A percentile compares a stretch with the other conserved stretches of the same genome.
Evolutionary conservation across 139 green algal species (phyloP).

Genomic region (Gonium pectorale): DNA sequence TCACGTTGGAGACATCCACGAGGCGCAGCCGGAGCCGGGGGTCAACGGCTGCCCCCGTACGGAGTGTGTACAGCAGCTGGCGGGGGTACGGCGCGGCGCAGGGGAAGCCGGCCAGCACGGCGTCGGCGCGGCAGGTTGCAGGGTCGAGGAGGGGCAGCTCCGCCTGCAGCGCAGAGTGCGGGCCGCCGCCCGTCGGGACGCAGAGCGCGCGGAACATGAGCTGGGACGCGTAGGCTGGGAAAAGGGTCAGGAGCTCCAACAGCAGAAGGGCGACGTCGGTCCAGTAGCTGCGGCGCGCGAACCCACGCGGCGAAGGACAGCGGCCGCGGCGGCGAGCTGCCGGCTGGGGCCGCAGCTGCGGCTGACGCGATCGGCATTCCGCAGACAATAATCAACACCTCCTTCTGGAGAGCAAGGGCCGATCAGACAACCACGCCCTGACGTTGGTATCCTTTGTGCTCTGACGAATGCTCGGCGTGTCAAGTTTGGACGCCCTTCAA

Average conservation of each 20-base stretch:
- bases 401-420: too few relatives aligned
- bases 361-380: too few relatives aligned
- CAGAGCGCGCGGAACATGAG: neutral
- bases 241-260: neutral
- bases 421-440: too few relatives aligned
- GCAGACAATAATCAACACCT: too few relatives aligned
- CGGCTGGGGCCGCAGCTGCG: too few relatives aligned
- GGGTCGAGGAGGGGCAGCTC: neutral
- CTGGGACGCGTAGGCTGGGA: neutral
- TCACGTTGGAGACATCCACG: neutral
- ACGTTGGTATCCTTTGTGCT: too few relatives aligned
- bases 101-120: neutral
- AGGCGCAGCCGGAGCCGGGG: neutral
- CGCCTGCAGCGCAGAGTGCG: neutral
- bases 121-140: neutral
- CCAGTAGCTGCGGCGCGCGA: neutral
- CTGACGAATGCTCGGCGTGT: too few relatives aligned
- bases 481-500: too few relatives aligned
- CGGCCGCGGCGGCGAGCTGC: too few relatives aligned
- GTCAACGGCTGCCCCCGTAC: neutral
- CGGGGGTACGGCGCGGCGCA: neutral
- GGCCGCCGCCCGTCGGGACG: neutral
- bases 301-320: conserved; percentile 1
- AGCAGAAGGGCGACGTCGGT: neutral
- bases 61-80: neutral